Evolutionary conservation across 2,329 filamentous ascomycete species (phyloP), one percentile per base, ranked within the genome.

Genomic region (Huntiella moniliformis): DNA sequence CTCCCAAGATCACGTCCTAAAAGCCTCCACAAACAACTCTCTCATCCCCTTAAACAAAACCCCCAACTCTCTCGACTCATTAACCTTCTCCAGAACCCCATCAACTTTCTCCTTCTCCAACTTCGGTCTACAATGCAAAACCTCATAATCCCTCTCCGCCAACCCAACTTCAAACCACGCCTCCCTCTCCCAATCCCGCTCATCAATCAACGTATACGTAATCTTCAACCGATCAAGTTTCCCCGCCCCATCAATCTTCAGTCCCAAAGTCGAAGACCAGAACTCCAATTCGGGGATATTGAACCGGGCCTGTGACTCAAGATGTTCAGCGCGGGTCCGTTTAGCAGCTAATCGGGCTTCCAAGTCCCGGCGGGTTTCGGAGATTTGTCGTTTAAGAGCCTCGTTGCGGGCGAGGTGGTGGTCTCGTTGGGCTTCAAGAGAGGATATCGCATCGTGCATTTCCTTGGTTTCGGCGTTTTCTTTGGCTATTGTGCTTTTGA

Each of bases 271-370:
- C 46, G 80, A 81, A 59, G 93, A 82, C 91, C 91, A 98, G 59
- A 96, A 96, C 54, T 87, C 82, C 39, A 98, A 70, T 65, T 98
- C 91, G 0, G 91, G 91, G 38, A 83, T 74, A 61, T 98, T 96
- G 62, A 88, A 82, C 32, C 85, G 75, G 45, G 82, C 75, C 63
- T 96, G 88, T 2, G 79, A 73, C 55, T 92, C 84, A 34, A 93
- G 68, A 54, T 84, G 77, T 51, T 74, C 71, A 41, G 82, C 77
- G 58, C 83, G 77, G 51, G 74, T 73, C 44, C 76, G 68, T 62
- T 86, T 82, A 10, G 79, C 77, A n/a, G 79, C 78, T 16, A 82
- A 63, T 36, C 74, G 71, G 28, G 72, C 66, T 45, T 81, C 77
- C 52, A 88, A 85, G 45, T 77, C 73, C 48, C 69, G 70, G 56